These are phyloP conservation scores for Suillus tomentosus DNA, from an alignment of 768 basidiomycete species.

Conservation along the genomic window DNA sequence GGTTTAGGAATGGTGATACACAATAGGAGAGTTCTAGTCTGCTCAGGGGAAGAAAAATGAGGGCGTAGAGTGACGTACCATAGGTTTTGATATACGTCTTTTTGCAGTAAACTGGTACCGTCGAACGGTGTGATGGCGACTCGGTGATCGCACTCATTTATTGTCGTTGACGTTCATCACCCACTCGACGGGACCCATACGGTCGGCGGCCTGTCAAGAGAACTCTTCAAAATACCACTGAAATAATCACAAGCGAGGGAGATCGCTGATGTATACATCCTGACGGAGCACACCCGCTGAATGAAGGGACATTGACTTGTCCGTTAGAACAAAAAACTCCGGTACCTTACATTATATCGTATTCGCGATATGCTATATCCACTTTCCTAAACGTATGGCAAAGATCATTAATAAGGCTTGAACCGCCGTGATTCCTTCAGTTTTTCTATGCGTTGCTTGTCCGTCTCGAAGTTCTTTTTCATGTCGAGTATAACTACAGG, in stretches of 20 bases:
- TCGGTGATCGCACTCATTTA: background rate
- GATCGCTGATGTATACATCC: background rate
- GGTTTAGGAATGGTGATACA: conserved; percentile 38
- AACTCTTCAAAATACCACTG: background rate
- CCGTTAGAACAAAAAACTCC: background rate
- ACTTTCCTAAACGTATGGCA: background rate
- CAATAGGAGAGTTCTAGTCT: background rate
- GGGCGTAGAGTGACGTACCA: background rate
- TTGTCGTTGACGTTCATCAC: background rate
- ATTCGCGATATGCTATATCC: background rate
- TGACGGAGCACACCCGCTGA: background rate
- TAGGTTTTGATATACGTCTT: background rate
- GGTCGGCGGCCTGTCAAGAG: background rate
- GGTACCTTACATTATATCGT: too few species aligned
- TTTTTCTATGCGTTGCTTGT: conserved; percentile 59
- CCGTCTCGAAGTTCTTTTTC: conserved; percentile 82
- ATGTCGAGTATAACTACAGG: conserved; percentile 55
- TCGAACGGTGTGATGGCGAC: background rate
- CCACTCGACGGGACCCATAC: background rate
- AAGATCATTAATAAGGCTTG: conserved; percentile 74
- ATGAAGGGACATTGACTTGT: background rate
- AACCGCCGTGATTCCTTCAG: conserved; percentile 74
- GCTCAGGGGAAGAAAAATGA: background rate
- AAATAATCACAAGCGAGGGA: background rate
- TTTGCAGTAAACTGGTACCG: background rate